Conservation (phyloP, 2,329 filamentous ascomycete genomes). For the Aspergillus udagawae region DNA sequence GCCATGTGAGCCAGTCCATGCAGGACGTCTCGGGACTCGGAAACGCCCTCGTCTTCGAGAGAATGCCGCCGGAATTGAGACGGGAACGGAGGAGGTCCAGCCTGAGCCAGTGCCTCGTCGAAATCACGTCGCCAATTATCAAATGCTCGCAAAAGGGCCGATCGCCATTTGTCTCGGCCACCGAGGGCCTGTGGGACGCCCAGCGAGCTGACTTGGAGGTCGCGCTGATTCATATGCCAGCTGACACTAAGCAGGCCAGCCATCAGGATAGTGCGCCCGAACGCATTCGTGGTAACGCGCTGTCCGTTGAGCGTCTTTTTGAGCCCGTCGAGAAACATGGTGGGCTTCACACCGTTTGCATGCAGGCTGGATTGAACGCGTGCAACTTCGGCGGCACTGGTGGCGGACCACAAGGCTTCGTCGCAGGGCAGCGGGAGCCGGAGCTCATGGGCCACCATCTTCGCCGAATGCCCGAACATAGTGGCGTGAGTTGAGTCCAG, state of each 20-base stretch:
- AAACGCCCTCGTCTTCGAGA: slow-evolving; percentile 65
- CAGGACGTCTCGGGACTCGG: slow-evolving; percentile 82
- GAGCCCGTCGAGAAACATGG: slow-evolving; percentile 84
- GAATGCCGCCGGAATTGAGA: slow-evolving; percentile 24
- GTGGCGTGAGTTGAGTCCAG: slow-evolving; percentile 95
- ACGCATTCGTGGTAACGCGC: slow-evolving; percentile 83
- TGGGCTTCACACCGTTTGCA: slow-evolving; percentile 76
- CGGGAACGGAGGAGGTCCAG: slow-evolving; percentile 24
- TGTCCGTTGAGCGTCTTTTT: slow-evolving; percentile 86
- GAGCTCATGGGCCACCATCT: slow-evolving; percentile 97
- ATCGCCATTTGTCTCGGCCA: slow-evolving; percentile 86
- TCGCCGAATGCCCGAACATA: slow-evolving; percentile 95
- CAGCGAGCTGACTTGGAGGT: slow-evolving; percentile 84
- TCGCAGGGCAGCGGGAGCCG: slow-evolving; percentile 87
- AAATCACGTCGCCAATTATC: slow-evolving; percentile 93
- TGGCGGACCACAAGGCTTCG: slow-evolving; percentile 86
- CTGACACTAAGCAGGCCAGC: slow-evolving; percentile 87
- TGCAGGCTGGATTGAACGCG: slow-evolving; percentile 76
- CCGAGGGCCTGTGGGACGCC: slow-evolving; percentile 77
- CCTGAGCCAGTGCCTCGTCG: slow-evolving; percentile 69
- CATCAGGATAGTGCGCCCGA: slow-evolving; percentile 91
- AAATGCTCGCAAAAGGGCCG: slow-evolving; percentile 78
- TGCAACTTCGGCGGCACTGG: slow-evolving; percentile 79
- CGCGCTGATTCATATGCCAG: slow-evolving; percentile 97
- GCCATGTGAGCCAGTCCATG: slow-evolving; percentile 96